phyloP scores from a whole-genome alignment of 2,329 filamentous ascomycete genomes.

The Penicillium sp. region DNA sequence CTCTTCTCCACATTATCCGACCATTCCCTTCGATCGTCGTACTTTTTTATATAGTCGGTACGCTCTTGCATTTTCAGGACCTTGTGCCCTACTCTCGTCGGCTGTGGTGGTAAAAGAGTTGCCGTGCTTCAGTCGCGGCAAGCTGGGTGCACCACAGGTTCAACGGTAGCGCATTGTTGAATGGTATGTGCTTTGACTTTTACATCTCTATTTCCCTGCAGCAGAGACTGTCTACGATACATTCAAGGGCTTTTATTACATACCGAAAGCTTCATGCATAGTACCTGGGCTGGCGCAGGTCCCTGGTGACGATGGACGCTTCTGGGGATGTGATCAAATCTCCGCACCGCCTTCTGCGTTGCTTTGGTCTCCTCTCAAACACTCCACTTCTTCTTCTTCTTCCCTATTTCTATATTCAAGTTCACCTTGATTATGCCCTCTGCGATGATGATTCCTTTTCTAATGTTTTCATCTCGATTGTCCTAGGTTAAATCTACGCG shows the following conservation, averaged over 20 bases:
- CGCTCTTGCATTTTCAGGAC: conserved; percentile 5
- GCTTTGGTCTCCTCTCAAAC: conserved; percentile 28
- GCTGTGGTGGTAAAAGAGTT: conserved; percentile 33
- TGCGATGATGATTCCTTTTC: conserved; percentile 20
- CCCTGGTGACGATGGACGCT: conserved; percentile 28
- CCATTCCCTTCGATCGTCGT: conserved; percentile 23
- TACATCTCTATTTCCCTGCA: conserved; percentile 18
- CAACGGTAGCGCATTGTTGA: conserved; percentile 44
- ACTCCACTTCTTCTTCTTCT: conserved; percentile 14
- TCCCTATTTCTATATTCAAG: conserved; percentile 1
- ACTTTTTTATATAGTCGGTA: neutral
- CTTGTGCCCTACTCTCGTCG: conserved; percentile 17
- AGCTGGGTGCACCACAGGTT: conserved; percentile 34
- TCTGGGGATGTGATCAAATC: conserved; percentile 44
- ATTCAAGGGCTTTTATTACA: neutral
- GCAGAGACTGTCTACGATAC: conserved; percentile 12
- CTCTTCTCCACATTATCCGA: conserved; percentile 20
- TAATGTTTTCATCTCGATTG: conserved; percentile 30
- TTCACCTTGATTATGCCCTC: neutral
- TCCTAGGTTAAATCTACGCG: conserved; percentile 24
- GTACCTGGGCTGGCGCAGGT: conserved; percentile 29
- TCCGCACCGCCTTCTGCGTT: conserved; percentile 46
- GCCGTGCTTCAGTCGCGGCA: conserved; percentile 41
- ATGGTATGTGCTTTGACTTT: conserved; percentile 39
- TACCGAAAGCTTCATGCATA: conserved; percentile 10